Percentiles rank a stretch among this genome's conserved stretches.
Evolutionary conservation across 192 early-diverging fungal genomes (phyloP).

Genomic region (Allomyces javanicus): DNA sequence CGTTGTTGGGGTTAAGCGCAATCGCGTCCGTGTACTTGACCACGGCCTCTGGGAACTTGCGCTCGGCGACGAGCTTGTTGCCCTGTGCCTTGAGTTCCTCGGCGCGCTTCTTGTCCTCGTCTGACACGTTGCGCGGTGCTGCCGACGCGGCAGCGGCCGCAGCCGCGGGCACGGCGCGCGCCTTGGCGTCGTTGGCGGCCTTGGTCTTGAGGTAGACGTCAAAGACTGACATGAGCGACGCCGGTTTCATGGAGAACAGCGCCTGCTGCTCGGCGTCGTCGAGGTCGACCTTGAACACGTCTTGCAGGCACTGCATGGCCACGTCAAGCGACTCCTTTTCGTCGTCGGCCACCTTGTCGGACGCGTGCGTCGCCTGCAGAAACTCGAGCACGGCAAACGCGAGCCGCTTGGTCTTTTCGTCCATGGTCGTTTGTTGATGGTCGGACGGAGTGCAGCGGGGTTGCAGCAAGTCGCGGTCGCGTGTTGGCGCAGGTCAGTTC

Average conservation of each 20-base stretch:
- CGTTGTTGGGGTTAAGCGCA: conserved; percentile 53
- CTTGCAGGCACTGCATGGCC: conserved; percentile 84
- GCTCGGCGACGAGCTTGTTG: conserved; percentile 66
- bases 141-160: not conserved
- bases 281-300: conserved; percentile 75
- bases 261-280: conserved; percentile 42
- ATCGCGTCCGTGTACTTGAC: conserved; percentile 82
- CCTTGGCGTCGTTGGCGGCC: conserved; percentile 7
- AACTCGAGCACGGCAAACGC: conserved; percentile 72
- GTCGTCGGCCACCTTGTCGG: conserved; percentile 50
- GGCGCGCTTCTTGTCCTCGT: conserved; percentile 55
- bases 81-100: conserved; percentile 73
- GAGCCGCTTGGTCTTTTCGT: conserved; percentile 47
- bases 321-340: conserved; percentile 74
- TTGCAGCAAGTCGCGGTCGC: too few species aligned
- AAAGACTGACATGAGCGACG: conserved; percentile 65
- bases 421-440: conserved; percentile 5
- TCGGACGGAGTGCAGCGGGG: too few species aligned
- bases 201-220: conserved; percentile 75
- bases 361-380: conserved; percentile 41
- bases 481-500: too few species aligned
- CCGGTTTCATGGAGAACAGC: conserved; percentile 67
- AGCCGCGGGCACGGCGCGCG: not conserved
- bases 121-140: conserved; percentile 9
- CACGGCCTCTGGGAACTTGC: conserved; percentile 70